Conservation (phyloP, 2,329 filamentous ascomycete genomes). For the Stromatinia cepivora region DNA sequence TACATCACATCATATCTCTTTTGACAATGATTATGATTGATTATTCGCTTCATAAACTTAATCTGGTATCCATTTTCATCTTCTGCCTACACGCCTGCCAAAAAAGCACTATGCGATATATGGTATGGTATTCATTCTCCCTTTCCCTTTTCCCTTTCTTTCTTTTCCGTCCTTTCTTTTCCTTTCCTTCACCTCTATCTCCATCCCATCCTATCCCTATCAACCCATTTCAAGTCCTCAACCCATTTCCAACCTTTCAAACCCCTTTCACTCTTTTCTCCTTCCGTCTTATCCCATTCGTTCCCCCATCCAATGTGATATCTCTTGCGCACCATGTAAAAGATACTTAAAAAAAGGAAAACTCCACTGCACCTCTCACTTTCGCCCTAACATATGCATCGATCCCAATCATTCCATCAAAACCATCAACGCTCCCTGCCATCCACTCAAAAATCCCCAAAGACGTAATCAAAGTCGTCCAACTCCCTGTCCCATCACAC, state of each 20-base stretch:
- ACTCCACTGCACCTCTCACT: constrained; percentile 2
- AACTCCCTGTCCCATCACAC: constrained; percentile 12
- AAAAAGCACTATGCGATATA: constrained; percentile 2
- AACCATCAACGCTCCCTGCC: neutral
- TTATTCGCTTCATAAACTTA: neutral
- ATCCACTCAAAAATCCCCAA: neutral
- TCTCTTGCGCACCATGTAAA: constrained; percentile 14
- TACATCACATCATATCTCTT: neutral
- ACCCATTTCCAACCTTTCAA: neutral
- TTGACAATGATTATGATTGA: constrained; percentile 3
- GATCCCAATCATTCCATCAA: neutral
- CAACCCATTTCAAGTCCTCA: neutral
- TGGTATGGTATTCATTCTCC: constrained; percentile 15
- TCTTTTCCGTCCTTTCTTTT: neutral
- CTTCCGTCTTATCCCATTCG: neutral
- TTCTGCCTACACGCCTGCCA: constrained; percentile 2
- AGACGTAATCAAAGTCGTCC: constrained; percentile 12
- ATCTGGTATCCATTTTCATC: constrained; percentile 18
- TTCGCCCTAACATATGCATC: constrained; percentile 6
- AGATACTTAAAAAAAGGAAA: neutral
- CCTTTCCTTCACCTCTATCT: neutral
- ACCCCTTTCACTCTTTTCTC: neutral
- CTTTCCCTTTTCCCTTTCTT: neutral
- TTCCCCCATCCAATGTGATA: neutral
- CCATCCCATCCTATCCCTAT: neutral